Evolutionary conservation across 441 rosid species (phyloP), one percentile per base, ranked within the genome.

Genomic region (Oxalis stricta): DNA sequence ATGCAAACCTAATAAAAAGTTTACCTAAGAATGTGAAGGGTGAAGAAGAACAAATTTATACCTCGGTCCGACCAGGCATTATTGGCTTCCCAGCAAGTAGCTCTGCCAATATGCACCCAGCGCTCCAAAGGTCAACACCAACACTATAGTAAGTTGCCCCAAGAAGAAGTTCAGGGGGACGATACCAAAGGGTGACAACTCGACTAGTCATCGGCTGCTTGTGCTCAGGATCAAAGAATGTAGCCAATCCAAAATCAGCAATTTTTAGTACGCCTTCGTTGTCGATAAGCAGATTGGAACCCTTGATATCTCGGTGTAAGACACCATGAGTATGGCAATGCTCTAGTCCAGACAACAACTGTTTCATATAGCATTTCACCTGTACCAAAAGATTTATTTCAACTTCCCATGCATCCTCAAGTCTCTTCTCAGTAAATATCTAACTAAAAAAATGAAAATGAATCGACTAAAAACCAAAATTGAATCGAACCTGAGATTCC

Each of bases 101-200:
- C 73, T 88, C 97, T 0, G 95, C 95, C 81, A 88, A 47, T 55
- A 88, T 81, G 64, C 97, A 88, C 51, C 97, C 97, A 5, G 93
- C 87, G 69, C 97, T 88, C 97, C 97, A 88, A 18, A 88, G 76
- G 59, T 88, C 97, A 60, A 87, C 85, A 37, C 77, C 82, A 33
- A 64, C 71, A 36, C 68, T 69, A 60, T 87, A 87, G 48, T 58
- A 58, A 18, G 86, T 74, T 48, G 94, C 82, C 47, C 96, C 96
- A 42, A 87, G 92, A 61, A 87, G 91, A 53, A 87, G 94, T 48
- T 87, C 96, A 0, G 94, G 96, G 26, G 96, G 80, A 1, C 96
- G 85, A 28, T 88, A 88, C 97, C 97, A 88, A 14, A 88, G 84
- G 2, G 97, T 84, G 42, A 88, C 95, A 21, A 88, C 97, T 56